Base-by-base conservation (phyloP, 306 rosid species). In the Acacia acuminata region DNA sequence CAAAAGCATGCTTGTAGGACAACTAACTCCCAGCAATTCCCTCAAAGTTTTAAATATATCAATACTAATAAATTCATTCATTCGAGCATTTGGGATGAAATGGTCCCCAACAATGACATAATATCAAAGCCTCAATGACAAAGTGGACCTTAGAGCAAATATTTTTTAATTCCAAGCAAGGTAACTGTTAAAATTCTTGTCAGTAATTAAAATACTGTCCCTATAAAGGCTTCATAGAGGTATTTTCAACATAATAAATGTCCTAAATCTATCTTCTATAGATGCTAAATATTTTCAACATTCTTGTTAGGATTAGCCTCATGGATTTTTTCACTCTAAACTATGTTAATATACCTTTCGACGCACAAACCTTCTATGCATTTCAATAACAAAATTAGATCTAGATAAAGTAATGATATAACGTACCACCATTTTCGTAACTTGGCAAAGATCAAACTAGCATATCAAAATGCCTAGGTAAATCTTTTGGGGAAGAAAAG, bases 371-470 rank as follows among this genome's bases (percentile, higher is more conserved):
- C 44, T 11, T 5, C 43, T 56, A 71, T 43, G 32, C 56, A 11
- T 22, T 45, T 27, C 32, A 30, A 66, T 50, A 34, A 58, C 38
- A 75, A 40, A 30, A 64, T 45, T 42, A 45, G 51, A 75, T 78
- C 48, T 53, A 36, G 76, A 79, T 71, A 38, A 60, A 24, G 24
- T 60, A 34, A 60, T 3, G 66, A 64, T 51, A 78, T n/a, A n/a
- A n/a, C n/a, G n/a, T n/a, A n/a, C n/a, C n/a, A n/a, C n/a, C n/a
- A n/a, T n/a, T n/a, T n/a, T n/a, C n/a, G n/a, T n/a, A n/a, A n/a
- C n/a, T n/a, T n/a, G n/a, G n/a, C n/a, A n/a, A n/a, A n/a, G n/a
- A n/a, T n/a, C n/a, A n/a, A n/a, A n/a, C n/a, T n/a, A n/a, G n/a
- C n/a, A n/a, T n/a, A n/a, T n/a, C n/a, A n/a, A n/a, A n/a, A n/a